Evolutionary conservation across 805 yeast species (phyloP), one percentile per base, ranked within the genome.

Genomic region (Pichia deserticola): DNA sequence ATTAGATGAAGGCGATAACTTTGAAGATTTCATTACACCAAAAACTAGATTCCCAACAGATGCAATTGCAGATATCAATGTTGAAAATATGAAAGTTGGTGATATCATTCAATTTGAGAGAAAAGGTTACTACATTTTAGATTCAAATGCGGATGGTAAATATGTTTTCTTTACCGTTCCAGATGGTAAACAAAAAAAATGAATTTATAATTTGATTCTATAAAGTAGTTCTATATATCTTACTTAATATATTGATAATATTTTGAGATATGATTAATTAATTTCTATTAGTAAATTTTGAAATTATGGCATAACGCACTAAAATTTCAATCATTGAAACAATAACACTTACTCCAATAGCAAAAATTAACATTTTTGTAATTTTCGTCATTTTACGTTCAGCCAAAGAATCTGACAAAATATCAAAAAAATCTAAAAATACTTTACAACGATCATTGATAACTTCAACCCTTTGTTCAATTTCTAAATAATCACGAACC

Each of bases 61-160:
- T 40, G 97, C 92, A 32, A 60, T 78, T 57, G 97, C 88, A 57
- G 98, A 92, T 66, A 65, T 79, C 54, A 90, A 89, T 64, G 79
- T 90, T 55, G 77, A 77, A 62, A 70, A 76, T 47, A 76, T 92
- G 78, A 82, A 86, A 73, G 84, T 74, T 58, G 96, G 95, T 57
- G 96, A 88, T 58, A 75, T 90, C 51, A 81, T 92, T 59, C 98
- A 92, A 73, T 89, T 92, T 58, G 98, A 92, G 73, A 86, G 98
- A 76, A 92, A 92, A 75, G 98, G 98, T 60, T 92, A 89, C 77
- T 92, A 72, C 81, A 81, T 93, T 66, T 75, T 90, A 53, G 98
- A 92, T 57, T 64, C 76, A 35, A 75, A 75, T 54, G 67, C 71
- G 35, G 79, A 76, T 51, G 86, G 82, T 51, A 73, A 79, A 59